Base-by-base conservation (phyloP, 2,329 filamentous ascomycete genomes). In the Fusarium incarnatum region DNA sequence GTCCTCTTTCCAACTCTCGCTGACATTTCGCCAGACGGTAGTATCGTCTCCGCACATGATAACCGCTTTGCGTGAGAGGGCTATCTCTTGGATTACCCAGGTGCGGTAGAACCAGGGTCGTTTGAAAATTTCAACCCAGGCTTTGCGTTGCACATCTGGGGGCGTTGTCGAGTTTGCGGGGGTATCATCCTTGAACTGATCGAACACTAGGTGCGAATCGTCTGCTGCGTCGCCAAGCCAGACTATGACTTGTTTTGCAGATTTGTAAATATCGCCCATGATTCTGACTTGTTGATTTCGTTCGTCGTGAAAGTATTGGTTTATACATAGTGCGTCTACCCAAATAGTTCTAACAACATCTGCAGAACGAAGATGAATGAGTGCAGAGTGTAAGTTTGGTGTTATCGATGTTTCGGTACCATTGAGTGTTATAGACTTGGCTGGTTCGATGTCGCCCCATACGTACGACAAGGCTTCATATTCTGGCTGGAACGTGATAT, bases 211-310 rank as follows among this genome's bases (percentile, higher is more conserved):
- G 0, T 56, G 42, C 0, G 66, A 68, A 13, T 56, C 20, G 10
- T 68, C 42, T 1, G 60, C 55, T 1, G 49, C 27, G 0, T 68
- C 55, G 1, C 66, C 66, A 2, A 68, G 46, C 66, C 66, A 68
- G 2, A 68, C 50, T 2, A 68, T 22, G 0, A 68, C 66, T 47
- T 70, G 66, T 6, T 48, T 32, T 0, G 66, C 66, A 10, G 66
- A 67, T 6, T 60, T 70, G 42, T 61, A 70, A 1, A 68, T 70
- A 2, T 70, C 66, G 0, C 60, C 66, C 66, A 68, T 68, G 23
- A 70, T 61, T 1, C 60, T 37, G 4, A 68, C 66, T 12, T 68
- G 66, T 5, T 68, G 66, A 3, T 68, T 68, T 20, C 66, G n/a
- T 13, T 68, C 66, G 2, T 40, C 42, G n/a, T 70, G 54, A 7